These are phyloP conservation scores for Streptanthus diversifolius DNA, from an alignment of 345 rosid genomes.

Conservation along the genomic window DNA sequence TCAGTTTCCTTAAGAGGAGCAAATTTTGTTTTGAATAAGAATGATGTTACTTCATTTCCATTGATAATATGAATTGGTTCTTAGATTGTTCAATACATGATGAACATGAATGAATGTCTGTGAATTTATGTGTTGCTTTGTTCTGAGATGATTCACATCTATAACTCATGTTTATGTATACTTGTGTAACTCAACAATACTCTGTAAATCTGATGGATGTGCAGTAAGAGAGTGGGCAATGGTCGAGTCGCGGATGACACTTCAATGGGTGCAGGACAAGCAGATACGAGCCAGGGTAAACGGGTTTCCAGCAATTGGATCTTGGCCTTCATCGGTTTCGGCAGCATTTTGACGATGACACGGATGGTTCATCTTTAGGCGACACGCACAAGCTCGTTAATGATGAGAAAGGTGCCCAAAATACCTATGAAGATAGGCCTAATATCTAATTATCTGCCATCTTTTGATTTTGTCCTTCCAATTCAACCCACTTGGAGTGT, in stretches of 20 bases:
- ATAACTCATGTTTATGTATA: not conserved
- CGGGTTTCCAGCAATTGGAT: constrained; percentile 20
- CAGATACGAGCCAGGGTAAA: constrained; percentile 16
- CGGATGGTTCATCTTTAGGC: constrained; percentile 13
- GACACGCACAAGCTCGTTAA: not conserved
- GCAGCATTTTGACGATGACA: constrained; percentile 16
- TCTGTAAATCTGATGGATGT: not conserved
- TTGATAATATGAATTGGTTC: not conserved
- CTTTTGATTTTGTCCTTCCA: not conserved
- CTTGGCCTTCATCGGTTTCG: constrained; percentile 2
- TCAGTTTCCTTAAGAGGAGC: not conserved
- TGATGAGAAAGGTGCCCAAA: not conserved
- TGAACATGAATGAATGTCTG: not conserved
- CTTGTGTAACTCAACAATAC: not conserved
- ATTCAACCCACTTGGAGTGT: not conserved
- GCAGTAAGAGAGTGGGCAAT: constrained; percentile 26
- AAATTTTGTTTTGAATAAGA: not conserved
- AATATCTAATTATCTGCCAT: not conserved
- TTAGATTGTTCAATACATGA: not conserved
- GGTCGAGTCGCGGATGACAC: constrained; percentile 28
- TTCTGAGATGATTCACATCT: no score
- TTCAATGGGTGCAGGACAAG: constrained; percentile 11
- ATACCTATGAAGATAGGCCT: constrained; percentile 6
- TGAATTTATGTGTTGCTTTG: no score
- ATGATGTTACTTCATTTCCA: not conserved